Evolutionary conservation across 352 stramenopile genomes (phyloP).

Genomic region (Globisporangium nagaii): DNA sequence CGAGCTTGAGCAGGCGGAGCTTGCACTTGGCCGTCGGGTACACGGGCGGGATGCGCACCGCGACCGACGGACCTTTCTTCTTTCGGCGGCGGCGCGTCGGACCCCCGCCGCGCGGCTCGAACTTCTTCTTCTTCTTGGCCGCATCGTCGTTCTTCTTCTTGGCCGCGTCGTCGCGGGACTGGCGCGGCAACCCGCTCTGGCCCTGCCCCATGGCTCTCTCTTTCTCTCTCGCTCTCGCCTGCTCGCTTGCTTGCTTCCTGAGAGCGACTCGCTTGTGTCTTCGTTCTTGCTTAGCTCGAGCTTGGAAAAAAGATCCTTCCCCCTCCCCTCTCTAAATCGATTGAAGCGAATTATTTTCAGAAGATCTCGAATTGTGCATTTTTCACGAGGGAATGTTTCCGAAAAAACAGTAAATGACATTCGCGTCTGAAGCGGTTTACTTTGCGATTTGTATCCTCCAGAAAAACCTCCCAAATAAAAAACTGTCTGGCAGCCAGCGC

Average conservation of each 20-base stretch:
- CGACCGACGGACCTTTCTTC: constrained; percentile 89
- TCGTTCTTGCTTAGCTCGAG: background rate
- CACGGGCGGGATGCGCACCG: constrained; percentile 88
- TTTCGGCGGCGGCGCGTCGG: constrained; percentile 88
- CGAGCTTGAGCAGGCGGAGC: constrained; percentile 98
- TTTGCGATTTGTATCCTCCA: too few species aligned
- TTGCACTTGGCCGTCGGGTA: constrained; percentile 99
- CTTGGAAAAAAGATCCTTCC: constrained; percentile 2
- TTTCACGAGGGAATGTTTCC: too few species aligned
- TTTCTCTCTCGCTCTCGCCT: background rate
- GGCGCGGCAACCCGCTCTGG: constrained; percentile 78
- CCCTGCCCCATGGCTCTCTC: constrained; percentile 70
- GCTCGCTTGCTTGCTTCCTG: background rate
- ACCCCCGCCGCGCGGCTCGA: constrained; percentile 79
- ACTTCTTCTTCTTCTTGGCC: constrained; percentile 94
- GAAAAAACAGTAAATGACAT: too few species aligned
- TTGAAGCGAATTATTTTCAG: too few species aligned
- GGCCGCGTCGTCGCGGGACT: constrained; percentile 72
- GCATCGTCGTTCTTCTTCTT: constrained; percentile 89
- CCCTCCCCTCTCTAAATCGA: background rate
- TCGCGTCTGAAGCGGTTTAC: too few species aligned
- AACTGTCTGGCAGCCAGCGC: too few species aligned
- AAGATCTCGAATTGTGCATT: too few species aligned
- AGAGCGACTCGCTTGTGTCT: too few species aligned
- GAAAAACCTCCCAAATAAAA: too few species aligned